Evolutionary conservation across 202 grass and related monocot species (phyloP).

Genomic region (Musa balbisiana): DNA sequence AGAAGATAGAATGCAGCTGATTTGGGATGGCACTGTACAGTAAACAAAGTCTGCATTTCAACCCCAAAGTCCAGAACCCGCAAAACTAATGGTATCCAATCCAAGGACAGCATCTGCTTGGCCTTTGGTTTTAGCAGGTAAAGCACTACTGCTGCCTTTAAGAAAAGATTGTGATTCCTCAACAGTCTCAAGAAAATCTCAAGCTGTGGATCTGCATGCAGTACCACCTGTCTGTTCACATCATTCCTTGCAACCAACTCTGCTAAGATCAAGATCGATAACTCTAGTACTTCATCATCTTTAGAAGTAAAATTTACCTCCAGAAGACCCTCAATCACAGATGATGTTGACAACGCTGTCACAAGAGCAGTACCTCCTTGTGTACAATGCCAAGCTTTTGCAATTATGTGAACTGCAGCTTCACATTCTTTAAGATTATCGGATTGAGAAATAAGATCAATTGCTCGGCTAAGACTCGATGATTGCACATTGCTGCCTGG

Average conservation of each 20-base stretch:
- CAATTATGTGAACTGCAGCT: slow-evolving; percentile 60
- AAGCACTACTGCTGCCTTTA: slow-evolving; percentile 65
- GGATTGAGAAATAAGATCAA: slow-evolving; percentile 66
- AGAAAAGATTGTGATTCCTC: slow-evolving; percentile 55
- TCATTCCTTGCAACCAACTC: slow-evolving; percentile 58
- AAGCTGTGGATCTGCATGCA: slow-evolving; percentile 91
- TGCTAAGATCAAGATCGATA: slow-evolving; percentile 68
- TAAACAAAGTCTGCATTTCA: slow-evolving; percentile 55
- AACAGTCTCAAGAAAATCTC: slow-evolving; percentile 89
- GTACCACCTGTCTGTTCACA: slow-evolving; percentile 70
- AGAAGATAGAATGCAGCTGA: slow-evolving; percentile 79
- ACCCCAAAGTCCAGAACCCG: slow-evolving; percentile 73
- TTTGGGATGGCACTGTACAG: slow-evolving; percentile 59
- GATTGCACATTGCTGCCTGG: slow-evolving; percentile 24
- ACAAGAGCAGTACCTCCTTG: slow-evolving; percentile 37
- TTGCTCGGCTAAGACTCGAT: slow-evolving; percentile 62
- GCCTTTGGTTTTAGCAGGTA: slow-evolving; percentile 87
- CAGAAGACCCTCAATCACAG: slow-evolving; percentile 87
- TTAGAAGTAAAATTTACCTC: slow-evolving; percentile 92
- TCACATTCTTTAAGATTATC: slow-evolving; percentile 62
- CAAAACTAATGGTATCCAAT: slow-evolving; percentile 80
- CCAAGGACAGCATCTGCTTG: slow-evolving; percentile 91
- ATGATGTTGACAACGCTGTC: slow-evolving; percentile 51
- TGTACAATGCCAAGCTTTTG: slow-evolving; percentile 52
- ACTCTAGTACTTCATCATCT: slow-evolving; percentile 72